Evolutionary conservation across 2,329 filamentous ascomycete species (phyloP).

Genomic region (Aspergillus candidus): DNA sequence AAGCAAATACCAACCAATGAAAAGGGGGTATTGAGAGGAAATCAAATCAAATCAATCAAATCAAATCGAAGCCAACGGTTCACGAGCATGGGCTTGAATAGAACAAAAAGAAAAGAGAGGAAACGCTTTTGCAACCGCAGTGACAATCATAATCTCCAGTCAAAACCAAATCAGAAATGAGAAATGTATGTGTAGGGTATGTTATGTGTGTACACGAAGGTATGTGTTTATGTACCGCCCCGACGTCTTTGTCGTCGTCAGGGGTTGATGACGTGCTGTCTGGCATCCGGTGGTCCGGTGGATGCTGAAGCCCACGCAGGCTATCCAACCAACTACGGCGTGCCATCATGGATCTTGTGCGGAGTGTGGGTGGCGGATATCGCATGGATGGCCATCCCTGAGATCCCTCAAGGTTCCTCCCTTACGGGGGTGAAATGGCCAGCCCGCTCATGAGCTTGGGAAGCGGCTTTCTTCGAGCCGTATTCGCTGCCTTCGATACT

Average conservation of each 20-base stretch:
- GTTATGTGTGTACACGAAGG: background rate
- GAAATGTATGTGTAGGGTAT: background rate
- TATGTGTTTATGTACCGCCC: conserved; percentile 1
- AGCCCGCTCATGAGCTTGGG: conserved; percentile 40
- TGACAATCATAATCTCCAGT: no score
- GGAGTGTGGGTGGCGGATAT: no score
- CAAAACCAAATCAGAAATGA: no score
- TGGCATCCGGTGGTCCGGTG: background rate
- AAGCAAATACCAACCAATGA: conserved; percentile 9
- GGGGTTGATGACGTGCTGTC: background rate
- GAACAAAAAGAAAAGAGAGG: no score
- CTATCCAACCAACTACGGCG: background rate
- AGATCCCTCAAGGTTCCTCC: background rate
- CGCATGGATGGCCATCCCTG: conserved; percentile 9
- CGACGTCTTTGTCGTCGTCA: background rate
- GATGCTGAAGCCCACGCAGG: no score
- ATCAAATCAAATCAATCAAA: conserved; percentile 4
- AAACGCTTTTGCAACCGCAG: no score
- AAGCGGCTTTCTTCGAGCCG: conserved; percentile 37
- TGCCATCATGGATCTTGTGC: no score
- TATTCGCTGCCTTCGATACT: conserved; percentile 43
- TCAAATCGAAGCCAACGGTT: background rate
- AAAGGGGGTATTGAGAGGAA: conserved; percentile 13
- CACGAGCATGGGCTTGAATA: no score
- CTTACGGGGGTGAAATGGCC: conserved; percentile 30